Evolutionary conservation across 148 eudicot genomes (phyloP).

Genomic region (Silene uniflora): DNA sequence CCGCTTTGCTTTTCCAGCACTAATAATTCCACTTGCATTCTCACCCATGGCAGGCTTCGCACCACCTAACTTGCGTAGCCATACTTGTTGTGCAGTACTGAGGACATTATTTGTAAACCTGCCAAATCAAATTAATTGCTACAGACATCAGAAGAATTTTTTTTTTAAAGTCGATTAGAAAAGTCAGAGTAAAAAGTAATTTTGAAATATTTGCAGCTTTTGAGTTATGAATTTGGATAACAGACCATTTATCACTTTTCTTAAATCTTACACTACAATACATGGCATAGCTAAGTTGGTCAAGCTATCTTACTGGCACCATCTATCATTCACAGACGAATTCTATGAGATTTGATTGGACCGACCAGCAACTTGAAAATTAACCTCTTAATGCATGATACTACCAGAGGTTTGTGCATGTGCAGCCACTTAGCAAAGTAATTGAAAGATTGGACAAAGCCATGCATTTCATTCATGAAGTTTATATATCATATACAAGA

Average conservation of each 20-base stretch:
- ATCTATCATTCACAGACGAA: not conserved
- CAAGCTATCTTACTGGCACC: not conserved
- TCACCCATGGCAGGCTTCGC: slow-evolving; percentile 80
- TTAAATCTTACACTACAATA: slow-evolving; percentile 4
- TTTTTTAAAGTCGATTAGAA: not conserved
- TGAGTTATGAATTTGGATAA: not conserved
- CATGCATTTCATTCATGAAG: too few species aligned
- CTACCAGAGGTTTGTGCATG: not conserved
- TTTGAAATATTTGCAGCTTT: not conserved
- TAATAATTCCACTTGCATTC: slow-evolving; percentile 77
- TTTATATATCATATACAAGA: not conserved
- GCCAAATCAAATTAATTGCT: slow-evolving; percentile 10
- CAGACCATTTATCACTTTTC: not conserved
- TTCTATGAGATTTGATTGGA: not conserved
- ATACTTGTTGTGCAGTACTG: slow-evolving; percentile 96
- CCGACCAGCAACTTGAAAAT: not conserved
- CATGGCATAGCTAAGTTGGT: not conserved
- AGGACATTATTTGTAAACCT: slow-evolving; percentile 97
- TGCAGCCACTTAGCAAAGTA: not conserved
- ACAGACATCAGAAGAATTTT: slow-evolving; percentile 6
- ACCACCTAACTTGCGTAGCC: slow-evolving; percentile 86
- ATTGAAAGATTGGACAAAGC: not conserved
- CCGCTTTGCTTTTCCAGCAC: slow-evolving; percentile 90
- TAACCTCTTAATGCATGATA: not conserved
- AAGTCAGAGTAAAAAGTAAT: not conserved